Conservation (phyloP, 2,329 filamentous ascomycete species). For the Plenodomus tracheiphilus region DNA sequence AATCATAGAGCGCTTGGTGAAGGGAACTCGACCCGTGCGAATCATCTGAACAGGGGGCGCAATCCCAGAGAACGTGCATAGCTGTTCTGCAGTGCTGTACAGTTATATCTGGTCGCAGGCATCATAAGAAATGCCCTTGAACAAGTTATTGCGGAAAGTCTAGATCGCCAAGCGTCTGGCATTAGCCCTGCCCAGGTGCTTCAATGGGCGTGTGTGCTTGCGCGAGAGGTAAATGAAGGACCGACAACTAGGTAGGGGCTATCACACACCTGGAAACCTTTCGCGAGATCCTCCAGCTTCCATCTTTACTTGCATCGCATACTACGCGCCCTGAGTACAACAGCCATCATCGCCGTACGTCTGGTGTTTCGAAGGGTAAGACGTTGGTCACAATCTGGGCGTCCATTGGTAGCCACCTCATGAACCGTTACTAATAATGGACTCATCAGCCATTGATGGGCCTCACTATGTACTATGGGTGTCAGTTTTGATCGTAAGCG, state of each 20-base stretch:
- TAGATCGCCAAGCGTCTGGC: conserved; percentile 22
- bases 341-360: not conserved
- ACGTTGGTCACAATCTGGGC: not conserved
- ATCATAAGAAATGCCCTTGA: conserved; percentile 26
- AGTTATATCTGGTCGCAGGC: conserved; percentile 12
- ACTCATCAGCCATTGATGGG: not conserved
- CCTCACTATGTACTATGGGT: not conserved
- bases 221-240: conserved; percentile 13
- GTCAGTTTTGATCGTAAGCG: not conserved
- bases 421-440: not conserved
- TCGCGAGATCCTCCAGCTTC: conserved; percentile 25
- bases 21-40: not conserved
- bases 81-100: conserved; percentile 7
- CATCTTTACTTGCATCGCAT: conserved; percentile 1
- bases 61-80: not conserved
- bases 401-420: not conserved
- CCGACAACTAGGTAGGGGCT: conserved; percentile 17
- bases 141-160: conserved; percentile 18
- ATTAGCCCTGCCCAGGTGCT: conserved; percentile 29
- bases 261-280: conserved; percentile 19
- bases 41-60: not conserved
- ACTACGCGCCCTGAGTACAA: not conserved
- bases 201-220: conserved; percentile 7
- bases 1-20: not conserved
- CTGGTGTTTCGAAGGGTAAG: not conserved